These are phyloP conservation scores for Ampelomyces quisqualis DNA, from an alignment of 2,329 filamentous ascomycete genomes.

Conservation along the genomic window DNA sequence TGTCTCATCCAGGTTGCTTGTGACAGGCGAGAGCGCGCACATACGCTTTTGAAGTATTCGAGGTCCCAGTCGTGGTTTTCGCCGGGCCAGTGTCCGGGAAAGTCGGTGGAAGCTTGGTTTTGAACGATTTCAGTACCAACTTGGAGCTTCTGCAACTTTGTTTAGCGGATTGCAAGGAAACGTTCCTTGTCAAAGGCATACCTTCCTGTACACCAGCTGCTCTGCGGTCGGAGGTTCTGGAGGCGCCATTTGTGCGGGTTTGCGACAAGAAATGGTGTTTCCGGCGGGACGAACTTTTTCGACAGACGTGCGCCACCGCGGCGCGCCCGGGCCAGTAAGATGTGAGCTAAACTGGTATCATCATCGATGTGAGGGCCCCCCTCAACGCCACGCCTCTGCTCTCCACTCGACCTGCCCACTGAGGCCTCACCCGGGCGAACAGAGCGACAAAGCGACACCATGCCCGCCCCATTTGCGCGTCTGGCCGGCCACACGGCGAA, in stretches of 20 bases:
- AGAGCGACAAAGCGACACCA: slow-evolving; percentile 48
- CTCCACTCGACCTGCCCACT: slow-evolving; percentile 40
- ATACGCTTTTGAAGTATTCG: slow-evolving; percentile 65
- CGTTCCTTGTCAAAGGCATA: slow-evolving; percentile 32
- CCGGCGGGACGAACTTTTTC: slow-evolving; percentile 34
- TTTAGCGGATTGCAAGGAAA: slow-evolving; percentile 12
- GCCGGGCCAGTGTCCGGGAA: slow-evolving; percentile 84
- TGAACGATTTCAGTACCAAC: slow-evolving; percentile 89
- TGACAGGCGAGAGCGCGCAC: slow-evolving; percentile 6
- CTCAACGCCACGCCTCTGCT: slow-evolving; percentile 36
- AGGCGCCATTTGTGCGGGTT: slow-evolving; percentile 46
- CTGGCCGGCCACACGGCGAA: slow-evolving; percentile 70
- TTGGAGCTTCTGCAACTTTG: slow-evolving; percentile 66
- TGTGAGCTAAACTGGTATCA: slow-evolving; percentile 28
- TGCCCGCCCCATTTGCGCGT: slow-evolving; percentile 71
- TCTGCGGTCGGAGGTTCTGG: slow-evolving; percentile 47
- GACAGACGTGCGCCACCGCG: slow-evolving; percentile 23
- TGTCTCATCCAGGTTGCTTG: neutral
- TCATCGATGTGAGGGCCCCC: slow-evolving; percentile 30
- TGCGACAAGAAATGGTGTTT: slow-evolving; percentile 12
- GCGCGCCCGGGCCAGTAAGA: slow-evolving; percentile 31
- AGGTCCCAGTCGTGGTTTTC: slow-evolving; percentile 83
- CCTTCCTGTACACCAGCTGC: slow-evolving; percentile 64
- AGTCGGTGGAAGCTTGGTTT: slow-evolving; percentile 85
- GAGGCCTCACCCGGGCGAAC: slow-evolving; percentile 34